Conservation (phyloP, 176 grass and related monocot species). For the Musa troglodytarum region DNA sequence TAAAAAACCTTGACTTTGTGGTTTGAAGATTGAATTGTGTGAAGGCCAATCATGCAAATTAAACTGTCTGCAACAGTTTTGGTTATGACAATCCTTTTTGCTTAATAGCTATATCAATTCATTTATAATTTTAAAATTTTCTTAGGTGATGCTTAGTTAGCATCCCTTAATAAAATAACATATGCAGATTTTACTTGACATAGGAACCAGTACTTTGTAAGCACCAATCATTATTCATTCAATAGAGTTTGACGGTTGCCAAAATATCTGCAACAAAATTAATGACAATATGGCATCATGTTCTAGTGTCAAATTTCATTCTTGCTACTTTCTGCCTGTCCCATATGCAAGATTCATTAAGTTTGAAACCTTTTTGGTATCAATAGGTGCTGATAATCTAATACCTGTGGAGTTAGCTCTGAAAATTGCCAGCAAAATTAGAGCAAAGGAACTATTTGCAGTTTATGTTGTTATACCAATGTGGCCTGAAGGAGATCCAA, state of each 20-base stretch:
- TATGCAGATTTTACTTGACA: neutral
- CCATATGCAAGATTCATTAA: neutral
- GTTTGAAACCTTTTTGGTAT: neutral
- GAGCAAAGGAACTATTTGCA: slow-evolving; percentile 60
- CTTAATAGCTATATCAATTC: too few relatives aligned
- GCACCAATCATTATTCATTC: neutral
- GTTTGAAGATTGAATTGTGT: too few relatives aligned
- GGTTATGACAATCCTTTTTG: too few relatives aligned
- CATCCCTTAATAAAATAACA: too few relatives aligned
- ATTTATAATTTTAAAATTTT: too few relatives aligned
- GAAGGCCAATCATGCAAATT: too few relatives aligned
- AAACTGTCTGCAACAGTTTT: too few relatives aligned
- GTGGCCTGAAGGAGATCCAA: slow-evolving; percentile 97
- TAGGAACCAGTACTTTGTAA: neutral
- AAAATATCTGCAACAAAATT: neutral
- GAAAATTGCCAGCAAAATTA: slow-evolving; percentile 93
- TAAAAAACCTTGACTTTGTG: too few relatives aligned
- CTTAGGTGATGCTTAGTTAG: too few relatives aligned
- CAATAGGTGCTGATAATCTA: slow-evolving; percentile 85
- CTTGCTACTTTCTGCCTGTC: neutral
- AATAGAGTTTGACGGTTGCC: neutral
- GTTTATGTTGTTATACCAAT: slow-evolving; percentile 95
- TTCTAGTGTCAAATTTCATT: neutral
- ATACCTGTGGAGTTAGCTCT: slow-evolving; percentile 92
- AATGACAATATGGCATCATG: neutral